Percentiles rank a stretch among this genome's conserved stretches.
Conservation (phyloP, 1,284 basidiomycete species). For the Ganoderma boninense region DNA sequence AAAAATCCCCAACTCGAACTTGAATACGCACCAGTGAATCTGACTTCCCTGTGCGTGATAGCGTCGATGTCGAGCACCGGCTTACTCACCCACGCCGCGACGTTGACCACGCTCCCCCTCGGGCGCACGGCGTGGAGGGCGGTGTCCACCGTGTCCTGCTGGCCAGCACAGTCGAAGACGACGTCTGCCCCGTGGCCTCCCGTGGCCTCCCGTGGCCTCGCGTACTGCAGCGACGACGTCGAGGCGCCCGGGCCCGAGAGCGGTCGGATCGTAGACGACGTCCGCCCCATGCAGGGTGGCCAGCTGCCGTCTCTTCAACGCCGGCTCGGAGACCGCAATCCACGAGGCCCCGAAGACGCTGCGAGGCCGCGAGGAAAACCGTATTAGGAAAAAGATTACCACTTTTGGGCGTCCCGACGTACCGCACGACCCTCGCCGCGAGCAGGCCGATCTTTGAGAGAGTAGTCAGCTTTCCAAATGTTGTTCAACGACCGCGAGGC, state of each 20-base stretch:
- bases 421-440: constrained; percentile 20
- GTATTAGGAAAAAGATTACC: neutral
- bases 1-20: too few species aligned
- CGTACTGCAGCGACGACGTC: constrained; percentile 34
- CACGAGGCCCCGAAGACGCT: constrained; percentile 34
- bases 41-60: constrained; percentile 40
- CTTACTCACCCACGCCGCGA: constrained; percentile 41
- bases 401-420: neutral
- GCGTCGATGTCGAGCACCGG: constrained; percentile 39
- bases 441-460: constrained; percentile 23
- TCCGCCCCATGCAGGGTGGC: constrained; percentile 38
- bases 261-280: constrained; percentile 37
- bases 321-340: constrained; percentile 43
- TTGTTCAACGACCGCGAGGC: too few species aligned
- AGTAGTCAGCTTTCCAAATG: neutral
- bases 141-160: constrained; percentile 37
- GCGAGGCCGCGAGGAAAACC: neutral
- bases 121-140: constrained; percentile 39
- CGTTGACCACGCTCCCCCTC: constrained; percentile 40
- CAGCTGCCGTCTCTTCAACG: constrained; percentile 37
- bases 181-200: constrained; percentile 40
- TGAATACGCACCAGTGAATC: constrained; percentile 36
- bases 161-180: constrained; percentile 45
- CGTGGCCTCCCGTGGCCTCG: constrained; percentile 38
- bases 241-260: neutral